These are phyloP conservation scores for Samsoniella hepiali DNA, from an alignment of 2,329 filamentous ascomycete species.

Conservation along the genomic window DNA sequence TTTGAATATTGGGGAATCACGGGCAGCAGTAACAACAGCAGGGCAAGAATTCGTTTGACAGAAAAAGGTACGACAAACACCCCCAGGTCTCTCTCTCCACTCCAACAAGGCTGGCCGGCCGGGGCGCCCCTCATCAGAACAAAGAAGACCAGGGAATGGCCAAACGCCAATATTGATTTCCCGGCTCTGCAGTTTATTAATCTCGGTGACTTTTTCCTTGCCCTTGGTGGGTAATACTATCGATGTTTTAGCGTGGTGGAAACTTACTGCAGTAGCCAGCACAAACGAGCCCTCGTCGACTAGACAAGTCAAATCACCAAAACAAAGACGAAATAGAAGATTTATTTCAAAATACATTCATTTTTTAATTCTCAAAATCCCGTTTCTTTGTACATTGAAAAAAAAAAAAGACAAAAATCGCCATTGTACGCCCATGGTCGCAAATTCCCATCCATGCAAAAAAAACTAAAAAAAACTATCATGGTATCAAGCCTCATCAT, in stretches of 20 bases:
- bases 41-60: not conserved
- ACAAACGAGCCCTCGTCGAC: too few relatives aligned
- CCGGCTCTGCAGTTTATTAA: too few relatives aligned
- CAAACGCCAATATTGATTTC: too few relatives aligned
- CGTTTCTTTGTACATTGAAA: not conserved
- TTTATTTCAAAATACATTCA: not conserved
- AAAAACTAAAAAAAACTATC: not conserved
- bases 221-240: too few relatives aligned
- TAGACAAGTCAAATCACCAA: too few relatives aligned
- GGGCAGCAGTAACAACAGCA: too few relatives aligned
- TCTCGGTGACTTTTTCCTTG: too few relatives aligned
- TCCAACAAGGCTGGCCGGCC: not conserved
- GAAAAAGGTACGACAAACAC: not conserved
- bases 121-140: too few relatives aligned
- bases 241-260: too few relatives aligned
- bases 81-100: not conserved
- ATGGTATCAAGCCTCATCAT: constrained; percentile 4
- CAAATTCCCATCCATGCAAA: not conserved
- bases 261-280: too few relatives aligned
- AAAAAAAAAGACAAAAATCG: not conserved
- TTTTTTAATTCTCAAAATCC: not conserved
- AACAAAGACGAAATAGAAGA: not conserved
- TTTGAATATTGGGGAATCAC: too few relatives aligned
- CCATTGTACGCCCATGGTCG: not conserved
- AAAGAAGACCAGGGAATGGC: too few relatives aligned